Evolutionary conservation across 495 filamentous ascomycete species (phyloP).

Genomic region (Astrocystis sublimbata): DNA sequence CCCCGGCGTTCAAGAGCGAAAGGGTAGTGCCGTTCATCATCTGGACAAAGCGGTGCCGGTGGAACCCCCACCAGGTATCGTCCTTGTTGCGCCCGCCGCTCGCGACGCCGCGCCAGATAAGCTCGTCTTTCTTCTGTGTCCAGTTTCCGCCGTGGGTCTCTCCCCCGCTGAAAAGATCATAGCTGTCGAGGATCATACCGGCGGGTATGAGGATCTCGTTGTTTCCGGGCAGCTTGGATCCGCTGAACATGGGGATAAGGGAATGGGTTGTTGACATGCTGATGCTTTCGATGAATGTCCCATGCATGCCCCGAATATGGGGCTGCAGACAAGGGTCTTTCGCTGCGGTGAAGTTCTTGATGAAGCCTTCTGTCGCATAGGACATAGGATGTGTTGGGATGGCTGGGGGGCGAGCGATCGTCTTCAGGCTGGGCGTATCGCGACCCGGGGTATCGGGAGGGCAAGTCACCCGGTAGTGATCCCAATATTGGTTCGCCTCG

Average conservation of each 20-base stretch:
- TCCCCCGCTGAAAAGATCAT: conserved; percentile 56
- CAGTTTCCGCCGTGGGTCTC: conserved; percentile 46
- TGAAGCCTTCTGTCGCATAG: conserved; percentile 43
- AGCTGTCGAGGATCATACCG: conserved; percentile 62
- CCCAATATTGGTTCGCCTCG: conserved; percentile 45
- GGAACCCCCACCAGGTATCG: conserved; percentile 59
- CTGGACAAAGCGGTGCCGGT: conserved; percentile 60
- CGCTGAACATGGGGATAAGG: conserved; percentile 65
- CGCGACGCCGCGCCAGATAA: conserved; percentile 63
- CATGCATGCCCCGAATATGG: conserved; percentile 54
- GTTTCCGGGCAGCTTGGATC: conserved; percentile 65
- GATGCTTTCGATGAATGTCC: conserved; percentile 61
- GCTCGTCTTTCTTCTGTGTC: conserved; percentile 49
- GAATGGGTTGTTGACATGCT: conserved; percentile 49
- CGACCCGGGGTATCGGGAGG: conserved; percentile 54
- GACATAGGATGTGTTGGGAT: conserved; percentile 21
- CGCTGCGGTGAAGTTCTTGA: conserved; percentile 58
- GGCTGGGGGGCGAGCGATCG: conserved; percentile 27
- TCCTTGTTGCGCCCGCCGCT: conserved; percentile 55
- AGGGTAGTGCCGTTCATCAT: conserved; percentile 60
- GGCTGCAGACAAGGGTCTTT: conserved; percentile 56
- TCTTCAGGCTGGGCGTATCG: conserved; percentile 34
- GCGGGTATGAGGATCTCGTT: conserved; percentile 69
- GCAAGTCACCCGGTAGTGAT: conserved; percentile 51
- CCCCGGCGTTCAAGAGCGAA: conserved; percentile 28